Evolutionary conservation across 495 filamentous ascomycete species (phyloP), one percentile per base, ranked within the genome.

Genomic region (Hypoxylon fragiforme): DNA sequence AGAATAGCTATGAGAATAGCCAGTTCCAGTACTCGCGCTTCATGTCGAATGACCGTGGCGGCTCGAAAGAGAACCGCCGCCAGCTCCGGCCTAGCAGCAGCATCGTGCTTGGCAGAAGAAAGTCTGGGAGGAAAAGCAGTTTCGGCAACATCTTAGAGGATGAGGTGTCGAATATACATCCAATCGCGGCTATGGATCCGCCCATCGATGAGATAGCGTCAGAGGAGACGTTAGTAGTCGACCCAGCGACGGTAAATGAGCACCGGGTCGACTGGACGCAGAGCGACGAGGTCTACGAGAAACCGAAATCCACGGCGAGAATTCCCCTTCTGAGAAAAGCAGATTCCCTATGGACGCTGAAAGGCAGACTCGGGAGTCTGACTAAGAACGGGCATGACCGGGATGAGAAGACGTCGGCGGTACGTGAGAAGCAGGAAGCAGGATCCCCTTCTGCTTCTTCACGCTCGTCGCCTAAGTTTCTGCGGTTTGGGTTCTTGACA

Each of bases 211-310:
- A 63, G 49, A 38, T 54, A 18, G 55, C 57, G 0, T 57, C 48
- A 11, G 64, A 60, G 28, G 64, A 67, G 24, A 67, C 62, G 9
- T 26, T 60, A 7, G 54, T 55, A 1, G 41, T 52, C 1, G 57
- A 64, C 22, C 26, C 60, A 9, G 15, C 48, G 11, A 35, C 39
- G 36, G 49, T 48, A 14, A 14, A 53, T 13, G 57, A 62, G 21
- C 69, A 70, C 31, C 70, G 73, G 22, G 70, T 72, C 38, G 74
- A 77, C 55, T 77, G 74, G 74, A 71, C 72, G 44, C 72, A 76
- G 61, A 72, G 70, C 57, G 75, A 76, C 60, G 72, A 77, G 64
- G 9, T 15, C 3, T 24, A 30, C 40, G 49, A 52, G 50, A 63
- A 40, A 35, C 50, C 36, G 18, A 51, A 60, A 44, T 13, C 52